Conservation (phyloP, 2,329 filamentous ascomycete species). For the Hirsutella minnesotensis region DNA sequence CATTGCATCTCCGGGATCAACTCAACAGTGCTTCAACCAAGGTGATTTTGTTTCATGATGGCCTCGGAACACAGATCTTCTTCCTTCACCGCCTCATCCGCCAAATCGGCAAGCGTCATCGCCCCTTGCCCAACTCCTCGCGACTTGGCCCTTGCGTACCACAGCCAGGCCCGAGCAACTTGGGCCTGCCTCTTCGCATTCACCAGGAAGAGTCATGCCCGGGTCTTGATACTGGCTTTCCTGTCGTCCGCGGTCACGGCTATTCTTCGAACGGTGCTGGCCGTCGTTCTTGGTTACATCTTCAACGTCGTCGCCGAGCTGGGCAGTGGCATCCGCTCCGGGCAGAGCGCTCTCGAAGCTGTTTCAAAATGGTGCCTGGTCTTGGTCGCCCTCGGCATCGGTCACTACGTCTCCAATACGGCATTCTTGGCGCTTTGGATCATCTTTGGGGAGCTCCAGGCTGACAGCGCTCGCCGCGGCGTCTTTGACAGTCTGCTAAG, state of each 20-base stretch:
- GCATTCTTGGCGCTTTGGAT: slow-evolving; percentile 61
- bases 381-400: slow-evolving; percentile 50
- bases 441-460: slow-evolving; percentile 71
- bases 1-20: neutral
- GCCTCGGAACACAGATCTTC: neutral
- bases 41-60: neutral
- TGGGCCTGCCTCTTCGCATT: slow-evolving; percentile 56
- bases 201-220: slow-evolving; percentile 47
- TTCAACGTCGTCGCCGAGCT: slow-evolving; percentile 62
- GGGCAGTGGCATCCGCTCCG: slow-evolving; percentile 40
- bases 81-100: neutral
- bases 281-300: slow-evolving; percentile 61
- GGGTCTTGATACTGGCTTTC: slow-evolving; percentile 41
- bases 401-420: slow-evolving; percentile 55
- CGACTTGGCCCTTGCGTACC: neutral
- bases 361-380: slow-evolving; percentile 50
- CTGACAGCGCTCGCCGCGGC: slow-evolving; percentile 47
- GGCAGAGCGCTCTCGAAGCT: slow-evolving; percentile 37
- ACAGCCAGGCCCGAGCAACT: slow-evolving; percentile 9
- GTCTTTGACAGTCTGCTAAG: slow-evolving; percentile 59
- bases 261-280: slow-evolving; percentile 49
- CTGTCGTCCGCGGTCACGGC: slow-evolving; percentile 47
- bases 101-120: neutral
- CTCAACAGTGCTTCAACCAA: neutral
- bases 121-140: neutral